Evolutionary conservation across 495 filamentous ascomycete genomes (phyloP).

Genomic region (Thermothielavioides terrestris): DNA sequence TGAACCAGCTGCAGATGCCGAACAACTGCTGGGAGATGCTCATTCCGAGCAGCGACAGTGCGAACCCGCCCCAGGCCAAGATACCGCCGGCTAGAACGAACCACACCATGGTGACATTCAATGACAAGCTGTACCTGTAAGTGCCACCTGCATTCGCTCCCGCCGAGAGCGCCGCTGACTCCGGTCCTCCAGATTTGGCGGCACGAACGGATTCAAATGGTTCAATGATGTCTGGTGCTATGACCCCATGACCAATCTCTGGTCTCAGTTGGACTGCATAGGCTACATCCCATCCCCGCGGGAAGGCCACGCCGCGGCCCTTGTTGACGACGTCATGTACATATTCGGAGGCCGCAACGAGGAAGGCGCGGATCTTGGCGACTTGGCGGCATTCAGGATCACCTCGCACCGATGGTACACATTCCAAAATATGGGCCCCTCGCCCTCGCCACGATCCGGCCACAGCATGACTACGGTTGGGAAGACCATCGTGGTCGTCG

Average conservation of each 20-base stretch:
- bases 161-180: conserved; percentile 7
- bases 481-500: conserved; percentile 84
- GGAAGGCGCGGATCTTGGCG: conserved; percentile 83
- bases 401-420: conserved; percentile 91
- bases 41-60: conserved; percentile 65
- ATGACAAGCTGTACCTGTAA: conserved; percentile 90
- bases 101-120: conserved; percentile 83
- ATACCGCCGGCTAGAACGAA: conserved; percentile 91
- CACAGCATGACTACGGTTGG: conserved; percentile 96
- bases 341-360: conserved; percentile 96
- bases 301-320: conserved; percentile 87
- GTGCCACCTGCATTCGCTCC: conserved; percentile 31
- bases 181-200: conserved; percentile 64
- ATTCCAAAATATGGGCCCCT: conserved; percentile 99
- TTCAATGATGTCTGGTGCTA: conserved; percentile 99
- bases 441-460: conserved; percentile 84
- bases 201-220: conserved; percentile 89
- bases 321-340: conserved; percentile 98
- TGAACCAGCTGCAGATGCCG: conserved; percentile 83
- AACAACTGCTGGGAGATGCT: conserved; percentile 91
- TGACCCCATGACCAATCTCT: conserved; percentile 71
- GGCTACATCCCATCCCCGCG: conserved; percentile 90
- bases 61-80: conserved; percentile 52
- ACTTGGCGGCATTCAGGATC: conserved; percentile 93
- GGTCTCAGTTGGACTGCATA: conserved; percentile 87